A percentile compares a stretch with the other conserved stretches of the same genome.
These are phyloP conservation scores for Cinchona pubescens DNA, from an alignment of 257 asterid genomes.

Conservation along the genomic window DNA sequence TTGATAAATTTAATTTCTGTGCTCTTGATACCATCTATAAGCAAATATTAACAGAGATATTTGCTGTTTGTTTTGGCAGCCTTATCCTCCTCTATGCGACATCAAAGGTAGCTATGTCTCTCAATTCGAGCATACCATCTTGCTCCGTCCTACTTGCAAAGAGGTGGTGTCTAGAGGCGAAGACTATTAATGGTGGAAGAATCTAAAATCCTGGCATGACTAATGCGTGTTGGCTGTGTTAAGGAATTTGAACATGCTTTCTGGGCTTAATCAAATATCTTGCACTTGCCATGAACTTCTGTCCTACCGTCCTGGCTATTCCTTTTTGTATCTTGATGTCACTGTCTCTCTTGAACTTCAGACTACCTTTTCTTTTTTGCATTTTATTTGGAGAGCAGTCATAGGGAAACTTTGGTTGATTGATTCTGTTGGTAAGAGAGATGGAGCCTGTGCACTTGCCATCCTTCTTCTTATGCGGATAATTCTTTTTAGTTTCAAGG, in stretches of 20 bases:
- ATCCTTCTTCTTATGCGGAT: too few species aligned
- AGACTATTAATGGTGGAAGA: conserved; percentile 56
- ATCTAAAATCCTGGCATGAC: neutral
- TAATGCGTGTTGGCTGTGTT: neutral
- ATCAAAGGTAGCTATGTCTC: conserved; percentile 87
- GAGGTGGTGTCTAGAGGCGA: conserved; percentile 97
- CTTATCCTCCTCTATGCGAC: conserved; percentile 95
- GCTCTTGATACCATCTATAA: neutral
- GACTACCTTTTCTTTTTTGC: neutral
- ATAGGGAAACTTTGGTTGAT: neutral
- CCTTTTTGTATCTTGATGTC: neutral
- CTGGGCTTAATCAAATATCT: neutral
- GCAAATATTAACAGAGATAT: neutral
- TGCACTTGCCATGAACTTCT: neutral
- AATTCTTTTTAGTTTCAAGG: too few species aligned
- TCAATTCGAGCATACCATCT: conserved; percentile 92
- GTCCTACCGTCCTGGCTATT: too few species aligned
- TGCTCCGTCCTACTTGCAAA: conserved; percentile 99
- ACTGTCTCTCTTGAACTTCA: too few species aligned
- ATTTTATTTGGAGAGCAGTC: neutral
- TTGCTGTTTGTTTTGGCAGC: conserved; percentile 46
- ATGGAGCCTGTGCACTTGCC: too few species aligned
- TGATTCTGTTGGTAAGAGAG: neutral
- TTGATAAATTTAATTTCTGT: neutral
- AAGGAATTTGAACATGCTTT: neutral